A percentile compares a stretch with the other conserved stretches of the same genome.
phyloP scores from a whole-genome alignment of 228 moss, liverwort and hornwort genomes.

The Sphagnum magellanicum region DNA sequence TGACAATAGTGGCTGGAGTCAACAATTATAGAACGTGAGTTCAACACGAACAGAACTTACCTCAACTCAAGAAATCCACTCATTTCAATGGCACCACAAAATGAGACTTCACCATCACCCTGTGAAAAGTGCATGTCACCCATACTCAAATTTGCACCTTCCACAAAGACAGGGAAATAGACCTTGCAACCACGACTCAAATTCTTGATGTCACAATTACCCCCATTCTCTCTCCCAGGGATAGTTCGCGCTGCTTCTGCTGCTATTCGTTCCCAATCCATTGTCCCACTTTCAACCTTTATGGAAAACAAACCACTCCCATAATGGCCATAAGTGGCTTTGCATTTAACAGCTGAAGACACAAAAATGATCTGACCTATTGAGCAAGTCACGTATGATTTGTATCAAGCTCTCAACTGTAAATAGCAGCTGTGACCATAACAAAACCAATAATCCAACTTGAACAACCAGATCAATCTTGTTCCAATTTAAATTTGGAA shows the following conservation, averaged over 20 bases:
- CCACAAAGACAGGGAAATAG: slow-evolving; percentile 78
- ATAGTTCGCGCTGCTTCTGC: slow-evolving; percentile 72
- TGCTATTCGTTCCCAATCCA: slow-evolving; percentile 60
- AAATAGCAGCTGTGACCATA: too few species aligned
- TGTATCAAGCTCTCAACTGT: too few species aligned
- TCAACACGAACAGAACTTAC: slow-evolving; percentile 13
- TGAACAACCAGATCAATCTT: too few species aligned
- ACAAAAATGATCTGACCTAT: not conserved
- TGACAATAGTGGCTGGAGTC: not conserved
- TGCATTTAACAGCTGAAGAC: not conserved
- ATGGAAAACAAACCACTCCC: not conserved
- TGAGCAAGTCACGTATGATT: too few species aligned
- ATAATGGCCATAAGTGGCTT: not conserved
- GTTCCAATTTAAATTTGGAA: too few species aligned
- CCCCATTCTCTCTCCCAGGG: slow-evolving; percentile 86
- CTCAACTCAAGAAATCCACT: slow-evolving; percentile 83
- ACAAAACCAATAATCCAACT: too few species aligned
- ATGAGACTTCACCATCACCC: slow-evolving; percentile 89
- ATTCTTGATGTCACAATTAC: slow-evolving; percentile 89
- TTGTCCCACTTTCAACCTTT: slow-evolving; percentile 51
- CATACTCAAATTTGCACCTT: slow-evolving; percentile 76
- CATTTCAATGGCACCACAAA: slow-evolving; percentile 92
- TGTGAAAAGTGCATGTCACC: slow-evolving; percentile 94
- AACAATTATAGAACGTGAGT: not conserved
- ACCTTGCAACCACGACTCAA: slow-evolving; percentile 77